A percentile compares a stretch with the other conserved stretches of the same genome.
Conservation (phyloP, 768 basidiomycete species). For the Sarcomyxa edulis region DNA sequence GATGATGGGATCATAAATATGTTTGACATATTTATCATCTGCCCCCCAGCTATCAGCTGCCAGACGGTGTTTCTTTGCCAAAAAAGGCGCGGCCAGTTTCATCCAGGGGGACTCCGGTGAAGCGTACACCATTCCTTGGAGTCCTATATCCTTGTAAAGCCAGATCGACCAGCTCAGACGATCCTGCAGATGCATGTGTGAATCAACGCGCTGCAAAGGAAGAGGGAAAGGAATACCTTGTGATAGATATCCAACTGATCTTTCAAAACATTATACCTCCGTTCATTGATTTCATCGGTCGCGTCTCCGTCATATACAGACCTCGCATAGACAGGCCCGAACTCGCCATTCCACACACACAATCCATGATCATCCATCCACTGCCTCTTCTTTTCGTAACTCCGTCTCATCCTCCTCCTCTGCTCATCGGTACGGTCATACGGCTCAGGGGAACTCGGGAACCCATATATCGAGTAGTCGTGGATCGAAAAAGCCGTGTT, state of each 20-base stretch:
- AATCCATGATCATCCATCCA: conserved; percentile 69
- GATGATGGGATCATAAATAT: conserved; percentile 60
- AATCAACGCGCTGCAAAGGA: not conserved
- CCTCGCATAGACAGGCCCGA: conserved; percentile 78
- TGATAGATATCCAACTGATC: conserved; percentile 74
- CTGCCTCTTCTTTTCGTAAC: conserved; percentile 68
- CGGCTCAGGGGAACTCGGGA: conserved; percentile 51
- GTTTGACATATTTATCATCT: conserved; percentile 48
- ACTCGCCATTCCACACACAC: conserved; percentile 80
- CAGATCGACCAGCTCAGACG: conserved; percentile 80
- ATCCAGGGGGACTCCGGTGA: conserved; percentile 68
- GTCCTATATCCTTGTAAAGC: conserved; percentile 85
- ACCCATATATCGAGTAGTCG: conserved; percentile 72
- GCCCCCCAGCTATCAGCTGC: conserved; percentile 79
- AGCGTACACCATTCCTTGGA: conserved; percentile 80
- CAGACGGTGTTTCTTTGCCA: conserved; percentile 73
- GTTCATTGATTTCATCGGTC: conserved; percentile 63
- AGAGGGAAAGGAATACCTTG: conserved; percentile 29
- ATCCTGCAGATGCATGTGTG: conserved; percentile 34
- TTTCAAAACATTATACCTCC: conserved; percentile 58
- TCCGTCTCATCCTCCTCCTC: conserved; percentile 40
- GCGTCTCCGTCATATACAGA: conserved; percentile 50
- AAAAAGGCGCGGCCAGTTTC: conserved; percentile 60
- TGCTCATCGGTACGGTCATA: conserved; percentile 55
- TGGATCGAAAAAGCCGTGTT: conserved; percentile 79